Conservation (phyloP, 805 yeast species). For the Scheffersomyces coipomensis region DNA sequence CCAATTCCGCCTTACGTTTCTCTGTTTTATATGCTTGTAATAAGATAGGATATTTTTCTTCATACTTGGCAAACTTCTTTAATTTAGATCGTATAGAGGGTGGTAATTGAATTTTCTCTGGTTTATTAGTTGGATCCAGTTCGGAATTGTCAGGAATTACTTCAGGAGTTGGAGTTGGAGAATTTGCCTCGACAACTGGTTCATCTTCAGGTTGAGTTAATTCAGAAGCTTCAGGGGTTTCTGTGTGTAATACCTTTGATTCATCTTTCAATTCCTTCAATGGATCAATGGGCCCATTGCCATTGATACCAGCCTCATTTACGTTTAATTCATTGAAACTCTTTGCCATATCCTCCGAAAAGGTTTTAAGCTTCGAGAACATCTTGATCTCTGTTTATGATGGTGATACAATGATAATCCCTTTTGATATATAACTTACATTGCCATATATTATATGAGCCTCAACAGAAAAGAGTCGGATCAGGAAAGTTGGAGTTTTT, state of each 20-base stretch:
- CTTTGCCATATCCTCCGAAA: constrained; percentile 47
- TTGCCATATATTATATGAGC: too few relatives aligned
- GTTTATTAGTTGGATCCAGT: not conserved
- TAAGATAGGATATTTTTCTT: constrained; percentile 82
- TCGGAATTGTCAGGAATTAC: constrained; percentile 6
- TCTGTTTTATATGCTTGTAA: constrained; percentile 84
- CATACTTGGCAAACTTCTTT: constrained; percentile 80
- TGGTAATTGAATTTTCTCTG: constrained; percentile 40
- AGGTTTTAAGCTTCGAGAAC: constrained; percentile 42
- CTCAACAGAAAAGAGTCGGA: too few relatives aligned
- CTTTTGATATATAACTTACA: too few relatives aligned
- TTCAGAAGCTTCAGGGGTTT: constrained; percentile 48
- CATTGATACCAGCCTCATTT: constrained; percentile 10
- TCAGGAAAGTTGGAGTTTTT: too few relatives aligned
- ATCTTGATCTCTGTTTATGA: constrained; percentile 11
- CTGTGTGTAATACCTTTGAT: constrained; percentile 31
- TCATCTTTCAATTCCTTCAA: constrained; percentile 32
- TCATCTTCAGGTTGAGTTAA: constrained; percentile 50
- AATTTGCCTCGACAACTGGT: constrained; percentile 13
- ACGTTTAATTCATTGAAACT: constrained; percentile 33
- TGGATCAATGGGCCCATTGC: constrained; percentile 11
- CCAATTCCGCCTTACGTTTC: constrained; percentile 60
- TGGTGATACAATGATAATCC: too few relatives aligned
- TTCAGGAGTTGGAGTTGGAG: constrained; percentile 5
- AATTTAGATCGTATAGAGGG: constrained; percentile 59